Evolutionary conservation across 139 green algal genomes (phyloP).

Genomic region (Zygnema cylindricum): DNA sequence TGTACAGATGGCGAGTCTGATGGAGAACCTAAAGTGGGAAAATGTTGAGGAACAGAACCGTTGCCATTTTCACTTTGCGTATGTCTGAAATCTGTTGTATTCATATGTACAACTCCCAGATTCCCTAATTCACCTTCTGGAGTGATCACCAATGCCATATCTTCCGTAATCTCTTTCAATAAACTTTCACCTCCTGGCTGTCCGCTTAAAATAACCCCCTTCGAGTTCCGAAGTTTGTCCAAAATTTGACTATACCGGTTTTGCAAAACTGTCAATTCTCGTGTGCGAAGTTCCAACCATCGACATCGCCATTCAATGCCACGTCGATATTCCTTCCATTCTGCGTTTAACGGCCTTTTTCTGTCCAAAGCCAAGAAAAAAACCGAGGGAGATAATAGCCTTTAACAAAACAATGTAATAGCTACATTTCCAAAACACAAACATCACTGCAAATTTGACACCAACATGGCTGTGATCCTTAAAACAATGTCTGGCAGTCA

Average conservation of each 20-base stretch:
- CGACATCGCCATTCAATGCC: constrained; percentile 58
- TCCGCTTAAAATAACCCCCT: background rate
- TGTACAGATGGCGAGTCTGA: background rate
- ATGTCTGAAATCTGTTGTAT: background rate
- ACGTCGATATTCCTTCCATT: constrained; percentile 52
- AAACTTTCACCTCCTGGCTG: background rate
- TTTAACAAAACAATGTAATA: background rate
- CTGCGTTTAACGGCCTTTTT: constrained; percentile 25
- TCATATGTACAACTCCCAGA: background rate
- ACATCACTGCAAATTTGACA: background rate
- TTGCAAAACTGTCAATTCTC: constrained; percentile 22
- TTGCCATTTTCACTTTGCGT: background rate
- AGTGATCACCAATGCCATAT: background rate
- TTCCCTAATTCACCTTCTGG: background rate
- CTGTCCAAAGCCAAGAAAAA: background rate
- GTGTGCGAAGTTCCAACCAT: constrained; percentile 51
- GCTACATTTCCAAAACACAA: background rate
- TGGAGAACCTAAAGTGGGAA: background rate
- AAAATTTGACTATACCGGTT: constrained; percentile 30
- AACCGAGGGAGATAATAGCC: background rate
- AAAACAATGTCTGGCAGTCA: background rate
- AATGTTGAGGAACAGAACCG: background rate
- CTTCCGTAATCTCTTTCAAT: background rate
- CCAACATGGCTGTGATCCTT: background rate
- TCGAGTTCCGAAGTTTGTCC: background rate